Evolutionary conservation across 208 protist genomes (phyloP), one percentile per base, ranked within the genome.

Genomic region (Trypanosoma melophagium): DNA sequence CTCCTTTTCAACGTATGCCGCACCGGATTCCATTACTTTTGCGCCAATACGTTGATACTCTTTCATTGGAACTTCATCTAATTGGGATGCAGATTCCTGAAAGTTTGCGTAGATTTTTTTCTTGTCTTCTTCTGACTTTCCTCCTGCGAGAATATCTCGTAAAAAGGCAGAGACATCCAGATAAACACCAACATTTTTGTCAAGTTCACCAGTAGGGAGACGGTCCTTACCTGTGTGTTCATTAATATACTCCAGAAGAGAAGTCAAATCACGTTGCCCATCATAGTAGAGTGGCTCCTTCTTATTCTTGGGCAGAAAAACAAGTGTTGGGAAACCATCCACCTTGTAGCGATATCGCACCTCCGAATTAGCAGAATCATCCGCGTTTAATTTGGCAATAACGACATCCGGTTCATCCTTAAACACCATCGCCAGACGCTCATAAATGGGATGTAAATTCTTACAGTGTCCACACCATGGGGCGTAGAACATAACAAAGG

Each of bases 391-490:
- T 53, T 74, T 70, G 19, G 79, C 92, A 42, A 97, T 80, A n/a
- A 87, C 65, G 1, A 95, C 52, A 56, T 93, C 80, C 49, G 87
- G 68, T n/a, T 95, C 86, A 24, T 75, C 68, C 31, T 71, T 60
- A 59, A 71, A 89, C 17, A 81, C 61, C 38, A 69, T 74, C 1
- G 83, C 84, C 8, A 95, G 62, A 28, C 71, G 22, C 25, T 81
- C 85, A 66, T 81, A 86, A 13, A 78, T 65, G 5, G 75, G 80
- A 54, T 82, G 83, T 12, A 98, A 66, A 47, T 66, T 60, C 79
- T 97, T 95, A 84, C 96, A 98, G 76, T 97, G 89, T 13, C 81
- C 77, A 45, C 84, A 94, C 86, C 87, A 87, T 40, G 84, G 79
- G 0, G 82, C 80, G 74, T 91, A 96, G 59, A 94, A 92, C 58